Evolutionary conservation across 2,329 filamentous ascomycete species (phyloP).

Genomic region (Venturiaceae sp.): DNA sequence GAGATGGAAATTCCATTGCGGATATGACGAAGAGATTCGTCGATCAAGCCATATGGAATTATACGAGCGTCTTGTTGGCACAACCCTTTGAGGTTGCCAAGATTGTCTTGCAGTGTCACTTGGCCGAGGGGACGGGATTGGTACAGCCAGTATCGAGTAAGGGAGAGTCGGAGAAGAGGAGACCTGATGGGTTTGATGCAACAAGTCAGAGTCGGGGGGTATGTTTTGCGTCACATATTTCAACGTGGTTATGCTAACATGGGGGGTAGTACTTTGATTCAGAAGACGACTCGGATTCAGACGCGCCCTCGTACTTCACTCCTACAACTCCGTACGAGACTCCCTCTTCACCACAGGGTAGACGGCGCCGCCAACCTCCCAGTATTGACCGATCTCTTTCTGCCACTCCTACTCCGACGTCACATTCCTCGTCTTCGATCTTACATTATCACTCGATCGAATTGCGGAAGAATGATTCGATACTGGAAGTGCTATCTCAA

Average conservation of each 20-base stretch:
- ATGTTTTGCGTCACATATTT: background rate
- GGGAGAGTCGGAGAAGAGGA: constrained; percentile 12
- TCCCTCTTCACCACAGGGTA: constrained; percentile 30
- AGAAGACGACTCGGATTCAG: constrained; percentile 55
- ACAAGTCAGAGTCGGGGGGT: background rate
- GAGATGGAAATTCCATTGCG: constrained; percentile 39
- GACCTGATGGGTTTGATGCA: background rate
- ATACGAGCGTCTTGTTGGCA: constrained; percentile 76
- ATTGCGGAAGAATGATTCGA: constrained; percentile 66
- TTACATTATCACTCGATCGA: constrained; percentile 49
- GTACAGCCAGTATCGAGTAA: constrained; percentile 11
- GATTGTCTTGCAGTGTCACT: constrained; percentile 73
- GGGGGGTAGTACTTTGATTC: constrained; percentile 5
- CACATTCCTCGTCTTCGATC: constrained; percentile 25
- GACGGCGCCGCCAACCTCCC: constrained; percentile 36
- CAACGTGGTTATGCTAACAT: background rate
- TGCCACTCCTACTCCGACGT: constrained; percentile 26
- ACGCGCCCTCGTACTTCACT: constrained; percentile 68
- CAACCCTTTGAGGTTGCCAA: constrained; percentile 98
- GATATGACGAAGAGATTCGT: constrained; percentile 67
- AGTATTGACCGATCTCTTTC: constrained; percentile 25
- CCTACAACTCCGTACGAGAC: constrained; percentile 48
- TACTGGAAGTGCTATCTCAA: constrained; percentile 78
- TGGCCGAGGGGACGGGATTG: constrained; percentile 26
- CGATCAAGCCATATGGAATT: constrained; percentile 85